phyloP scores from a whole-genome alignment of 495 filamentous ascomycete genomes.

The Aspergillus campestris region DNA sequence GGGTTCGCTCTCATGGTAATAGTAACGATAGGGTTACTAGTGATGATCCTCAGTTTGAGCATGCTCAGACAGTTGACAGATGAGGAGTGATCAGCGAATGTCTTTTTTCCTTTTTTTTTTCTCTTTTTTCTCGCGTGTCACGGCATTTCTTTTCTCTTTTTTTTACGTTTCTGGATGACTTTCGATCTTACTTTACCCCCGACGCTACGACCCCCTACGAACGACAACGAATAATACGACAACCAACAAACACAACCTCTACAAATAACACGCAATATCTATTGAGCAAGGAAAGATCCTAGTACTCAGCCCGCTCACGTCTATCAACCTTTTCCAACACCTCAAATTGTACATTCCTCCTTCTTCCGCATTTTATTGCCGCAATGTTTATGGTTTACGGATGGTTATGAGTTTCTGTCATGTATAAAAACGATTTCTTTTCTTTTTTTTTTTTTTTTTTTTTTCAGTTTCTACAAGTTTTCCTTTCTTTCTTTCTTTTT shows the following conservation, averaged over 20 bases:
- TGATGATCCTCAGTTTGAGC: constrained; percentile 90
- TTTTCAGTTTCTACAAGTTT: background rate
- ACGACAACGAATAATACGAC: background rate
- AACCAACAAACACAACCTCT: too few relatives aligned
- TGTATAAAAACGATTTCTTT: background rate
- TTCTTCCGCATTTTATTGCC: too few relatives aligned
- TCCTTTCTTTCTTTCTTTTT: background rate
- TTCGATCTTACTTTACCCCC: background rate
- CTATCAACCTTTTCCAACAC: too few relatives aligned
- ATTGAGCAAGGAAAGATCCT: background rate
- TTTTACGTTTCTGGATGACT: constrained; percentile 12
- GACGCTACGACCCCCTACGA: background rate
- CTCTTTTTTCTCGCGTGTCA: constrained; percentile 1
- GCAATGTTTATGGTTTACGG: too few relatives aligned
- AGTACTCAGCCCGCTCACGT: background rate
- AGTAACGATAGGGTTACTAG: constrained; percentile 84
- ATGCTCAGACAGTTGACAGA: constrained; percentile 52
- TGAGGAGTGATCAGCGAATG: constrained; percentile 20
- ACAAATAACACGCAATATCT: background rate
- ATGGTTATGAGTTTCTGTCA: background rate
- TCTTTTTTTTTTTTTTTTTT: background rate
- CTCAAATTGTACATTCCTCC: too few relatives aligned
- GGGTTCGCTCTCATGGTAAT: constrained; percentile 86
- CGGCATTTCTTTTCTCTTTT: constrained; percentile 1
- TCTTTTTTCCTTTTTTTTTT: constrained; percentile 1